Conservation (phyloP, 1,139 yeast genomes). For the Yamadazyma epiphylla region DNA sequence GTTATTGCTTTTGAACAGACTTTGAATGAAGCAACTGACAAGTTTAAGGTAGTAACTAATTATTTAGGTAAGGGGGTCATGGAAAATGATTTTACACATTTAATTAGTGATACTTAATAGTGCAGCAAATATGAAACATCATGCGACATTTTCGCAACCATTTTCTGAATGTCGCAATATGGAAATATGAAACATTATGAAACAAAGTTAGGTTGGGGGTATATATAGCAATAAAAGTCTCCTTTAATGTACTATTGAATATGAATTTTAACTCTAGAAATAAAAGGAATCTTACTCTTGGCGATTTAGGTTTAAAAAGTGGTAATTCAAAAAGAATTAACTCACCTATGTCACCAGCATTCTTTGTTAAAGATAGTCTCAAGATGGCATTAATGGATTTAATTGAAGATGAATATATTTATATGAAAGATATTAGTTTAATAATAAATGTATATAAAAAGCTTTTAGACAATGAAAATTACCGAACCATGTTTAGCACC, state of each 20-base stretch:
- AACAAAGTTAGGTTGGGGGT: constrained; percentile 3
- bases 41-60: constrained; percentile 73
- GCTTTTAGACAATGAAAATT: constrained; percentile 9
- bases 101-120: constrained; percentile 8
- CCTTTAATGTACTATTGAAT: constrained; percentile 1
- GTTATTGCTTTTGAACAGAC: constrained; percentile 60
- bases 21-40: constrained; percentile 56
- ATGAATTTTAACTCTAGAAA: constrained; percentile 3
- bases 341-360: no score
- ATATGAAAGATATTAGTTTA: constrained; percentile 8
- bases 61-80: constrained; percentile 86
- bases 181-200: no score
- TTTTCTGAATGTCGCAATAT: no score
- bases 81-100: constrained; percentile 38
- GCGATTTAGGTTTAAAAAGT: no score
- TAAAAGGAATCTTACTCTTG: constrained; percentile 5
- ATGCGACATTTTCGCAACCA: no score
- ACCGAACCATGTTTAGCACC: constrained; percentile 9
- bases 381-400: no score
- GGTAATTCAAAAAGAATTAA: no score
- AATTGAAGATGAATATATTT: constrained; percentile 13
- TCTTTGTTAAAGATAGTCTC: no score
- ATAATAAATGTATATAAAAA: constrained; percentile 10
- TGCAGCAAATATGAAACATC: constrained; percentile 10
- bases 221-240: not conserved